Percentiles rank a stretch among this genome's conserved stretches.
Evolutionary conservation across 371 early-diverging fungal species (phyloP).

Genomic region (Apophysomyces elegans): DNA sequence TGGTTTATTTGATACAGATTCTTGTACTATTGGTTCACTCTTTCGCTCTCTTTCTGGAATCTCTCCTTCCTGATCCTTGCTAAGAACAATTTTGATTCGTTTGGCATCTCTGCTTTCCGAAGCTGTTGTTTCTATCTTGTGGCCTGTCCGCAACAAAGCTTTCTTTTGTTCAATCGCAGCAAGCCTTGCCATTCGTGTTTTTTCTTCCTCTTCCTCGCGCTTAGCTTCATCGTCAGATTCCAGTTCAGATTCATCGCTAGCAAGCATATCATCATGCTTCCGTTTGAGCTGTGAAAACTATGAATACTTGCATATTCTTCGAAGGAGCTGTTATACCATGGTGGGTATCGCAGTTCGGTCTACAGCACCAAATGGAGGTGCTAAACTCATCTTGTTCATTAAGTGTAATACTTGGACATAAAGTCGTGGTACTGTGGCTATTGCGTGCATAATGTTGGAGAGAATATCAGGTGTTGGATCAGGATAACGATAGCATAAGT

Average conservation of each 20-base stretch:
- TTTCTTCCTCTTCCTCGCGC: slow-evolving; percentile 30
- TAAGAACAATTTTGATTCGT: slow-evolving; percentile 13
- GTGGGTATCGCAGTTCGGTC: slow-evolving; percentile 35
- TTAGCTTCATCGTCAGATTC: slow-evolving; percentile 44
- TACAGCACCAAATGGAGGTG: slow-evolving; percentile 64
- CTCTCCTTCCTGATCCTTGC: slow-evolving; percentile 8
- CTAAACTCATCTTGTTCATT: slow-evolving; percentile 75
- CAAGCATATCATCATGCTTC: slow-evolving; percentile 46
- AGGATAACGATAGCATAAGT: slow-evolving; percentile 56
- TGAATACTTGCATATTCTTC: not conserved
- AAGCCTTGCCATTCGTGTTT: slow-evolving; percentile 21
- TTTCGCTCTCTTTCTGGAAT: slow-evolving; percentile 15
- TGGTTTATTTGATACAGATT: slow-evolving; percentile 11
- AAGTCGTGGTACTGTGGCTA: slow-evolving; percentile 57
- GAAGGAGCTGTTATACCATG: slow-evolving; percentile 20
- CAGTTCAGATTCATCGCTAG: slow-evolving; percentile 65
- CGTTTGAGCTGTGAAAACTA: slow-evolving; percentile 22
- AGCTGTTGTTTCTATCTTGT: too few relatives aligned
- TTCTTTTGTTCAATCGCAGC: slow-evolving; percentile 20
- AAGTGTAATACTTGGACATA: slow-evolving; percentile 71
- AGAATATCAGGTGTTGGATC: slow-evolving; percentile 58
- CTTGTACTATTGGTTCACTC: slow-evolving; percentile 18
- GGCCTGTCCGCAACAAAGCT: not conserved
- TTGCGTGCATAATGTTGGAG: slow-evolving; percentile 54
- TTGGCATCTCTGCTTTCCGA: not conserved